phyloP scores from a whole-genome alignment of 306 rosid species.

The Pueraria montana region DNA sequence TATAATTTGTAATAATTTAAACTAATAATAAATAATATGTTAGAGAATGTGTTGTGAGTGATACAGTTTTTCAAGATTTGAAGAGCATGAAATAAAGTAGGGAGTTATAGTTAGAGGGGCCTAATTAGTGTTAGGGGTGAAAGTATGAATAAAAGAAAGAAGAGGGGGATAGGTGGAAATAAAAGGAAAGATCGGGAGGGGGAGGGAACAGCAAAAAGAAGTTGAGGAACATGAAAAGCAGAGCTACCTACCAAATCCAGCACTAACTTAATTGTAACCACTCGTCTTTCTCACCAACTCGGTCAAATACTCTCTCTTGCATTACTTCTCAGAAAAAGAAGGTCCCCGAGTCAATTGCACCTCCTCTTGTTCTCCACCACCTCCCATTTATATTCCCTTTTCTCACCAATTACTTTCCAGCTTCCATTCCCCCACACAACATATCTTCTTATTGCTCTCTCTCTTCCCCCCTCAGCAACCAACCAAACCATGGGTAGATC shows the following conservation, averaged over 20 bases:
- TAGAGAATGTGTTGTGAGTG: too few species aligned
- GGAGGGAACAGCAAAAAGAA: conserved; percentile 13
- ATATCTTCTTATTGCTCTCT: background rate
- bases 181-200: background rate
- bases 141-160: background rate
- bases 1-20: too few species aligned
- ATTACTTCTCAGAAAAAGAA: conserved; percentile 49
- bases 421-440: conserved; percentile 19
- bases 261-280: conserved; percentile 71
- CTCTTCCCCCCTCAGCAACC: background rate
- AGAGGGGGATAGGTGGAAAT: background rate
- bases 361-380: conserved; percentile 56
- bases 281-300: conserved; percentile 77
- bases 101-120: background rate
- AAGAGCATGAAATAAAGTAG: background rate
- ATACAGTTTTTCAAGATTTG: too few species aligned
- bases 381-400: conserved; percentile 60
- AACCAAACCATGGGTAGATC: conserved; percentile 64
- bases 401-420: conserved; percentile 37
- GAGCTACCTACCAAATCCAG: conserved; percentile 71
- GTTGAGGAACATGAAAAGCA: conserved; percentile 38
- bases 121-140: background rate
- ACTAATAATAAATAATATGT: too few species aligned
- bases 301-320: conserved; percentile 68
- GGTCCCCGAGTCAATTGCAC: conserved; percentile 68